Percentiles rank a stretch among this genome's conserved stretches.
These are phyloP conservation scores for Botrytis porri DNA, from an alignment of 2,329 filamentous ascomycete species.

Conservation along the genomic window DNA sequence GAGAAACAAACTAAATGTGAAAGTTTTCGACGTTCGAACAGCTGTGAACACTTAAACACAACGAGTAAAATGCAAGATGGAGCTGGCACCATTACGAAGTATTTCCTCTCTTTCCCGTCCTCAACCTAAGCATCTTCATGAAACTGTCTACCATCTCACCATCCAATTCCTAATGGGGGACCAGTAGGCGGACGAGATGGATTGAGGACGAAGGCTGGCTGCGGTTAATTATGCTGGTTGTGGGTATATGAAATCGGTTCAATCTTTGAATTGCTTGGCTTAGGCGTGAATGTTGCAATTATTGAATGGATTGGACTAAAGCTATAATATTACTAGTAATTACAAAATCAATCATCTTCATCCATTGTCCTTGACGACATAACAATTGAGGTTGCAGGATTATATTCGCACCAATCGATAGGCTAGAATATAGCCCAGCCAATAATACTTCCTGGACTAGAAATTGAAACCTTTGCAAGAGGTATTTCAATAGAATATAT, in stretches of 20 bases:
- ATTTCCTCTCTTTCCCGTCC: background rate
- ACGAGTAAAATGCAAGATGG: too few species aligned
- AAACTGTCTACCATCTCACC: background rate
- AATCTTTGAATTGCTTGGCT: too few species aligned
- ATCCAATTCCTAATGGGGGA: accelerated
- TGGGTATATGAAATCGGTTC: too few species aligned
- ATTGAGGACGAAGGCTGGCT: accelerated
- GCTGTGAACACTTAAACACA: background rate
- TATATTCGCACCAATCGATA: background rate
- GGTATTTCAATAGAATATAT: accelerated
- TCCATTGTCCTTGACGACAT: background rate
- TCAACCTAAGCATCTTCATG: background rate
- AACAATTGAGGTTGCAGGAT: background rate
- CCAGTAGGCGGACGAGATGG: background rate
- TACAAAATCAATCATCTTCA: background rate
- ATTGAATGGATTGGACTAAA: accelerated
- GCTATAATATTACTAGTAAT: accelerated
- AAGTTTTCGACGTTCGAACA: background rate
- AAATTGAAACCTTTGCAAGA: background rate
- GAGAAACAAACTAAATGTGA: background rate
- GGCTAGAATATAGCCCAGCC: background rate
- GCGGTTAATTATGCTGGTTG: background rate
- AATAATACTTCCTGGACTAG: background rate
- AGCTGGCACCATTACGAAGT: background rate
- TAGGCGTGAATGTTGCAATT: too few species aligned